phyloP scores from a whole-genome alignment of 441 rosid species.

The Mallotus japonicus region DNA sequence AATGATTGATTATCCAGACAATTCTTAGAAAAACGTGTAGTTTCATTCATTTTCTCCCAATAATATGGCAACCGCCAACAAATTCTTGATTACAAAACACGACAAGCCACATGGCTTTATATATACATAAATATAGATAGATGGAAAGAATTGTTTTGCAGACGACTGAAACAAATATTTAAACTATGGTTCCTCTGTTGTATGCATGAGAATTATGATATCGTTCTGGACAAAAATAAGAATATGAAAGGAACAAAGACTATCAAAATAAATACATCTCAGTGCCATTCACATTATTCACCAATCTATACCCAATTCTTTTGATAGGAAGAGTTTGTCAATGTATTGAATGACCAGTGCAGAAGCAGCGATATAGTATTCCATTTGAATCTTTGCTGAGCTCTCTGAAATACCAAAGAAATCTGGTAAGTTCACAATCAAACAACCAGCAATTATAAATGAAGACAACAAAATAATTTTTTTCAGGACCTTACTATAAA shows the following conservation, averaged over 20 bases:
- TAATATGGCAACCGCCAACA: no score
- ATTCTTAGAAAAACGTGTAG: no score
- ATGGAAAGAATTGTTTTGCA: conserved; percentile 1
- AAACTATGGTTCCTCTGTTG: neutral
- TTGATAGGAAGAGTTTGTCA: conserved; percentile 62
- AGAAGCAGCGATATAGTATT: conserved; percentile 54
- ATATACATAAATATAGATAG: neutral
- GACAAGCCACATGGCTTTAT: no score
- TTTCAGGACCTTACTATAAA: neutral
- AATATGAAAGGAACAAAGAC: neutral
- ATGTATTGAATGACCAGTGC: conserved; percentile 55
- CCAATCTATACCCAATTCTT: conserved; percentile 84
- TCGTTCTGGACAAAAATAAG: neutral
- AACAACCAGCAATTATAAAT: neutral
- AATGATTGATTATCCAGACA: no score
- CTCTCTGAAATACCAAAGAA: conserved; percentile 44
- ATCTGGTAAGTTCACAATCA: neutral
- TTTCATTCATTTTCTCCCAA: no score
- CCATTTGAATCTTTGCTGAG: conserved; percentile 70
- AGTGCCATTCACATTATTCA: conserved; percentile 26
- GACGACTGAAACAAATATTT: neutral
- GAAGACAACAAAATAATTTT: neutral
- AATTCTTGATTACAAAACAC: no score
- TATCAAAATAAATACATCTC: neutral
- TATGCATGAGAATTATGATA: no score